Conservation (phyloP, 2,329 filamentous ascomycete genomes). For the Fusarium ramigenum region DNA sequence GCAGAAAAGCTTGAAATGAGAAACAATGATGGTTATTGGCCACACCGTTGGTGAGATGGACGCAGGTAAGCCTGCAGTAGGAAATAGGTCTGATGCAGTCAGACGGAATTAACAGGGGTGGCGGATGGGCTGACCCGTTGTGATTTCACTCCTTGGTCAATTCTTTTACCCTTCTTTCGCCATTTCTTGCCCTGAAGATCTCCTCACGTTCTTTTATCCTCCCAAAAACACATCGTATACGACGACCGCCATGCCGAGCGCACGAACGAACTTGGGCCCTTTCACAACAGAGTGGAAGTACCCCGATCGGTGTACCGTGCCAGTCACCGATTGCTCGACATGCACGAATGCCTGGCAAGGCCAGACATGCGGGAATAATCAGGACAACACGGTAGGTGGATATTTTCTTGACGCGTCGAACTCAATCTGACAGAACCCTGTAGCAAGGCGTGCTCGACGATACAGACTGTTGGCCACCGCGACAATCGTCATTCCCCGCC, state of each 20-base stretch:
- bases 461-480: background rate
- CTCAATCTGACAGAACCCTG: accelerated
- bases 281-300: background rate
- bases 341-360: background rate
- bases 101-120: background rate
- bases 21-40: background rate
- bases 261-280: background rate
- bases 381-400: background rate
- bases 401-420: too few relatives aligned
- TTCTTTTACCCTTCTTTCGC: background rate
- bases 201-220: background rate
- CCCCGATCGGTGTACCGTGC: background rate
- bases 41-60: accelerated
- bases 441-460: background rate
- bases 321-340: background rate
- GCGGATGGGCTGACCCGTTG: background rate
- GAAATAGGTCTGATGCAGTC: background rate
- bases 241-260: background rate
- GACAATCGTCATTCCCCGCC: background rate
- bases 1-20: background rate
- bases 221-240: accelerated
- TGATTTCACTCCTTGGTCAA: background rate
- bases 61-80: background rate
- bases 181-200: background rate
- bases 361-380: background rate